Evolutionary conservation across 768 basidiomycete genomes (phyloP), one percentile per base, ranked within the genome.

Genomic region (Trametes gibbosa): DNA sequence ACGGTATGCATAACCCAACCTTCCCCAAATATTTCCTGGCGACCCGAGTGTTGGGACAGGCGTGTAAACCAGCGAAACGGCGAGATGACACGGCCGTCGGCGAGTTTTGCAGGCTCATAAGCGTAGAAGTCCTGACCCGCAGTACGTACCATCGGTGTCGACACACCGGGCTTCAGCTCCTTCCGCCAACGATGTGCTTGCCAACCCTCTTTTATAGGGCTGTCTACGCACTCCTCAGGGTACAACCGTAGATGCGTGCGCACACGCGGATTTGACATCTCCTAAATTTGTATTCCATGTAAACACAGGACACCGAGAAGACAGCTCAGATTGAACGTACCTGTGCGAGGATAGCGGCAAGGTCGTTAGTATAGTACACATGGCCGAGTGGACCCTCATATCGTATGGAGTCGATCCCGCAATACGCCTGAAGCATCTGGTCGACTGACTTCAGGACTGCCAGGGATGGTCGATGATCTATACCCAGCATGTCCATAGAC

Each of bases 221-320:
- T 6, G 8, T 17, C 41, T 9, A 9, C 34, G 7, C 6, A 16
- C 13, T 51, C 57, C 23, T 56, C 53, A 8, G 62, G 53, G 9
- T 25, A 43, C 17, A 63, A 59, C 2, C 25, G 53, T 1, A 63
- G 45, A n/a, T 55, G 21, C 1, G 53, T 49, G 3, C 58, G 57
- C 6, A 63, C 62, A 5, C 50, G 49, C 0, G 58, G 62, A 27
- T 63, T 63, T 2, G 53, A 39, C 52, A 63, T 56, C 32, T 63
- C 62, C 62, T 63, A 32, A 32, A 39, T 3, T 21, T n/a, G n/a
- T n/a, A n/a, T n/a, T n/a, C n/a, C n/a, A 32, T 6, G 21, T 24
- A 46, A 27, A 16, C 23, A 19, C 23, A 47, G 24, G 29, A 19
- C 10, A 17, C 23, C 29, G 17, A 19, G 17, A 2, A 17, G 16